A percentile compares a stretch with the other conserved stretches of the same genome.
phyloP scores from a whole-genome alignment of 2,329 filamentous ascomycete genomes.

The Fusarium sacchari region DNA sequence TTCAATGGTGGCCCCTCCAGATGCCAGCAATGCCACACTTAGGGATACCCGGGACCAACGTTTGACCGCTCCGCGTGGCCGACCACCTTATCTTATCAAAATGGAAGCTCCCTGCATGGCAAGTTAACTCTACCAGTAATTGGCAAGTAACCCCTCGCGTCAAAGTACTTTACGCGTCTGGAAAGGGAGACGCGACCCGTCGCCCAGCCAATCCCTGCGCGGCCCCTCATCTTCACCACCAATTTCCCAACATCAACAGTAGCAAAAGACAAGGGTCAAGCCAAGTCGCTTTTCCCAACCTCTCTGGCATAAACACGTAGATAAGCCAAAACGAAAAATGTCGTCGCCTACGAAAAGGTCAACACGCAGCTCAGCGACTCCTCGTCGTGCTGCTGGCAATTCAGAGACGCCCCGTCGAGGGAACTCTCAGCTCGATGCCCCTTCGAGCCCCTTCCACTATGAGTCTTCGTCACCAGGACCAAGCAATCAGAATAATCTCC shows the following conservation, averaged over 20 bases:
- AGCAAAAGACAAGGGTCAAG: constrained; percentile 20
- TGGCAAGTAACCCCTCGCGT: constrained; percentile 29
- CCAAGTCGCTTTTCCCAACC: constrained; percentile 10
- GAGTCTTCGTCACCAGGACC: constrained; percentile 58
- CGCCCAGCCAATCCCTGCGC: constrained; percentile 40
- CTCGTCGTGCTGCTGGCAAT: constrained; percentile 55
- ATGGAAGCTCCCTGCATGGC: not conserved
- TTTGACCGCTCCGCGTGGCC: constrained; percentile 45
- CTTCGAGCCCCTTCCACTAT: constrained; percentile 86
- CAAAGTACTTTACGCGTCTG: constrained; percentile 56
- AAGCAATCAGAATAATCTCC: constrained; percentile 42
- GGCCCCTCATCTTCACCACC: constrained; percentile 39
- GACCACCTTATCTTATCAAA: constrained; percentile 1
- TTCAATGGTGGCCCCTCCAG: constrained; percentile 45
- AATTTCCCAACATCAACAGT: constrained; percentile 40
- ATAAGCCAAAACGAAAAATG: constrained; percentile 45
- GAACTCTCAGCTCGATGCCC: constrained; percentile 61
- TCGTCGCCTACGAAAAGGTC: constrained; percentile 59
- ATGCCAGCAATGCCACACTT: constrained; percentile 42
- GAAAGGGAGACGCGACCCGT: constrained; percentile 39
- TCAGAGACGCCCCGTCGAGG: constrained; percentile 56
- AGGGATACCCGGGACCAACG: constrained; percentile 41
- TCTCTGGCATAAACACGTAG: constrained; percentile 15
- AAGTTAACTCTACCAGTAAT: no score
- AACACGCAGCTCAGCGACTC: constrained; percentile 59